phyloP scores from a whole-genome alignment of 2,329 filamentous ascomycete genomes.

The Colletotrichum gloeosporioides region DNA sequence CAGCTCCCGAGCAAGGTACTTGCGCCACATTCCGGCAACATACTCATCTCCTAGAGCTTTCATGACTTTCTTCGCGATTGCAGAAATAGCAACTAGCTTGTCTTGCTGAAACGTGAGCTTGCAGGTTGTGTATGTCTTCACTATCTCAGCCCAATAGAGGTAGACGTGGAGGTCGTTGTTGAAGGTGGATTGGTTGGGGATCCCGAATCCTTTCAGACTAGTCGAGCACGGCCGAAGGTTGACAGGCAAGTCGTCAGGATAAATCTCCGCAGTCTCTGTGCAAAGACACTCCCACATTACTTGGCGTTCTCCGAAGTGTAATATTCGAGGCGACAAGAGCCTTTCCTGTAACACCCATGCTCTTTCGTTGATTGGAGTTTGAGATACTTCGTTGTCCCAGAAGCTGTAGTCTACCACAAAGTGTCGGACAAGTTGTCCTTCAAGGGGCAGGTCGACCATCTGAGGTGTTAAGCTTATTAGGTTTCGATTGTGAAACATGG shows the following conservation, averaged over 20 bases:
- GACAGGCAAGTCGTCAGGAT: not conserved
- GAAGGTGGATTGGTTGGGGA: not conserved
- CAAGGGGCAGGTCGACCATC: not conserved
- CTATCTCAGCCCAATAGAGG: not conserved
- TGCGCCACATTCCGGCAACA: not conserved
- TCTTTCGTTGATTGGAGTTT: not conserved
- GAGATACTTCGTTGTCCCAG: not conserved
- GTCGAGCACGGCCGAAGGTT: not conserved
- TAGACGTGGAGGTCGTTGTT: not conserved
- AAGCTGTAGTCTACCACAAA: not conserved
- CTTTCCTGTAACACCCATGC: not conserved
- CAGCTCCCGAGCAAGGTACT: not conserved
- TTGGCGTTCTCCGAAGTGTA: not conserved
- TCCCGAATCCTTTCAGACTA: not conserved
- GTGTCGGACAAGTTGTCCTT: not conserved
- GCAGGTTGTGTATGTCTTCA: not conserved
- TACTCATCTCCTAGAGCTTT: not conserved
- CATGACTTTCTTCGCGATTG: not conserved
- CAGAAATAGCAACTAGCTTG: not conserved
- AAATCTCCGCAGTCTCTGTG: not conserved
- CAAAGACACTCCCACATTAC: not conserved
- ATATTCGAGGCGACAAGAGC: not conserved
- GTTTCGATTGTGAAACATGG: not conserved
- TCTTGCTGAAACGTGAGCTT: not conserved
- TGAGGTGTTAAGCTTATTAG: not conserved